A percentile compares a stretch with the other conserved stretches of the same genome.
Conservation (phyloP, 345 rosid genomes). For the Melastoma malabathricum region DNA sequence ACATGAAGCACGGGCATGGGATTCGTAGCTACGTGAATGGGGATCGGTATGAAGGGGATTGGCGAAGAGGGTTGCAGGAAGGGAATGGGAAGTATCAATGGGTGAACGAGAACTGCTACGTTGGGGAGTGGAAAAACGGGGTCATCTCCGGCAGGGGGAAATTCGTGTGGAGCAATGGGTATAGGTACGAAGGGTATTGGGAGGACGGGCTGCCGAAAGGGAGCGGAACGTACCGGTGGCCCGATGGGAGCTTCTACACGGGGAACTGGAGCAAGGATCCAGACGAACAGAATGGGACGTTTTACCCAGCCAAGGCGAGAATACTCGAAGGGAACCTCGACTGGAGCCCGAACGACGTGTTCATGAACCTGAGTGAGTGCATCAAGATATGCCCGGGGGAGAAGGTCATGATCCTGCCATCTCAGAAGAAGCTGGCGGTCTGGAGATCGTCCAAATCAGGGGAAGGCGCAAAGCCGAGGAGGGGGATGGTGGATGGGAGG, state of each 20-base stretch:
- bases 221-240: constrained; percentile 56
- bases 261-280: constrained; percentile 83
- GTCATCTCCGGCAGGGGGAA: constrained; percentile 47
- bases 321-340: constrained; percentile 20
- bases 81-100: constrained; percentile 74
- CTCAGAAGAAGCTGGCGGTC: constrained; percentile 70
- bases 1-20: constrained; percentile 79
- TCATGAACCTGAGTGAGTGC: constrained; percentile 21
- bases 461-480: constrained; percentile 32
- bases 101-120: constrained; percentile 40
- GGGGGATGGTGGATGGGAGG: constrained; percentile 77
- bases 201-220: constrained; percentile 81
- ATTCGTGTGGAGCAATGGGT: constrained; percentile 61
- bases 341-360: constrained; percentile 66
- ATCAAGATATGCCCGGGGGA: constrained; percentile 37
- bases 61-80: constrained; percentile 72
- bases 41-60: constrained; percentile 76
- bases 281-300: constrained; percentile 62
- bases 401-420: constrained; percentile 60
- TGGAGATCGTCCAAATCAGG: constrained; percentile 61
- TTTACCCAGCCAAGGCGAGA: constrained; percentile 41
- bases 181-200: constrained; percentile 61
- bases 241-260: constrained; percentile 67
- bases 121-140: constrained; percentile 79
- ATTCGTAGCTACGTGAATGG: constrained; percentile 46